A percentile compares a stretch with the other conserved stretches of the same genome.
These are phyloP conservation scores for Capronia coronata DNA, from an alignment of 2,329 filamentous ascomycete genomes.

Conservation along the genomic window DNA sequence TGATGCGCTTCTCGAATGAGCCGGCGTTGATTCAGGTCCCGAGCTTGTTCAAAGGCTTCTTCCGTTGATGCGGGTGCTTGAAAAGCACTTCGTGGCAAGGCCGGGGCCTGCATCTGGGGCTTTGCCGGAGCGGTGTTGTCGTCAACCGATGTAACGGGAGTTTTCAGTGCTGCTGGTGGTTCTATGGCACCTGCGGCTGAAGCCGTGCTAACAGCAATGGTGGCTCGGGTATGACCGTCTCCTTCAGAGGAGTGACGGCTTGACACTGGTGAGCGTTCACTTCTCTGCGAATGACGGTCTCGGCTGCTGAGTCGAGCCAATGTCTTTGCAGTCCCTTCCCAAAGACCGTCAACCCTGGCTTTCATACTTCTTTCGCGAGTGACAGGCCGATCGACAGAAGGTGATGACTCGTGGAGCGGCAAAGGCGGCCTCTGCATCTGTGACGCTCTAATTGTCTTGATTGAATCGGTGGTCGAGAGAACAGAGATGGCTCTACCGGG, in stretches of 20 bases:
- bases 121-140: conserved; percentile 11
- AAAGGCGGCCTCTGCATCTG: conserved; percentile 27
- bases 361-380: conserved; percentile 18
- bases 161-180: conserved; percentile 34
- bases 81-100: conserved; percentile 7
- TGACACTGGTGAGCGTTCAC: conserved; percentile 33
- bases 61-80: conserved; percentile 22
- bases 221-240: conserved; percentile 38
- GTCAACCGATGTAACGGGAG: conserved; percentile 5
- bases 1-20: conserved; percentile 25
- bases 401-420: conserved; percentile 5
- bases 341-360: conserved; percentile 24
- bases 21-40: conserved; percentile 29
- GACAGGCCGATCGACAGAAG: conserved; percentile 10
- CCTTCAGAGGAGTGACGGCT: conserved; percentile 24
- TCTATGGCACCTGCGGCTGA: conserved; percentile 41
- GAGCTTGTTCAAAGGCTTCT: conserved; percentile 28
- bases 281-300: conserved; percentile 31
- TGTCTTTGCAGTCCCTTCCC: conserved; percentile 23
- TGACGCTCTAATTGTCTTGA: conserved; percentile 40
- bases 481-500: conserved; percentile 39
- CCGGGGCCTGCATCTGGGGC: conserved; percentile 3
- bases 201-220: conserved; percentile 40
- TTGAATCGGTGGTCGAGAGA: conserved; percentile 43
- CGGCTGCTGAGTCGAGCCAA: conserved; percentile 27